Evolutionary conservation across 2,329 filamentous ascomycete species (phyloP).

Genomic region (Rhexocercosporidium sp.): DNA sequence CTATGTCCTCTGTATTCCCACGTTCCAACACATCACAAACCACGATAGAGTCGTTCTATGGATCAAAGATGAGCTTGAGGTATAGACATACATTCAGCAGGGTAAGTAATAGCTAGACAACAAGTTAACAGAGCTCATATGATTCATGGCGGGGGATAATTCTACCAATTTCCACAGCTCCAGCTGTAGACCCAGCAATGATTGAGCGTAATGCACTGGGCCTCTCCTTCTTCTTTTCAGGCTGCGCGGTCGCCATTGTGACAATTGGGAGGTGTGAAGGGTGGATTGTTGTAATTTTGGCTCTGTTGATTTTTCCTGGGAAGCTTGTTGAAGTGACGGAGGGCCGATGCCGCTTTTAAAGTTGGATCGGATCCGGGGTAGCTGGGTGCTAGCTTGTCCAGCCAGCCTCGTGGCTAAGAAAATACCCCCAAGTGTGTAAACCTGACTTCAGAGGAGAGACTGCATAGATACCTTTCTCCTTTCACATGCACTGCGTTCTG

Average conservation of each 20-base stretch:
- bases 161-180: conserved; percentile 89
- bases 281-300: not conserved
- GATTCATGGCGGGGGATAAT: conserved; percentile 12
- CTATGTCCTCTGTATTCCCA: not conserved
- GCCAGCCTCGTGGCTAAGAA: not conserved
- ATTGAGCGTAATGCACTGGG: conserved; percentile 88
- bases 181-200: conserved; percentile 89
- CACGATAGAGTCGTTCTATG: not conserved
- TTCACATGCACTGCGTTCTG: too few relatives aligned
- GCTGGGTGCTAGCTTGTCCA: not conserved
- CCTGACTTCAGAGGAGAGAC: too few relatives aligned
- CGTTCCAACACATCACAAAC: not conserved
- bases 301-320: not conserved
- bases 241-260: conserved; percentile 26
- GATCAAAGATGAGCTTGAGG: not conserved
- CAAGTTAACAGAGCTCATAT: conserved; percentile 22
- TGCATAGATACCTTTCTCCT: too few relatives aligned
- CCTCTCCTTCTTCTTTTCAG: conserved; percentile 50
- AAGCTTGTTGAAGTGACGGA: conserved; percentile 17
- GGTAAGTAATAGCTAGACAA: conserved; percentile 80
- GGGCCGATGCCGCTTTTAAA: conserved; percentile 14
- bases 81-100: conserved; percentile 76
- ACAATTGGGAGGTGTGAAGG: not conserved
- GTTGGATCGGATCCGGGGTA: not conserved
- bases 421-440: not conserved